Base-by-base conservation (phyloP, 768 basidiomycete genomes). In the Jaapia argillacea region DNA sequence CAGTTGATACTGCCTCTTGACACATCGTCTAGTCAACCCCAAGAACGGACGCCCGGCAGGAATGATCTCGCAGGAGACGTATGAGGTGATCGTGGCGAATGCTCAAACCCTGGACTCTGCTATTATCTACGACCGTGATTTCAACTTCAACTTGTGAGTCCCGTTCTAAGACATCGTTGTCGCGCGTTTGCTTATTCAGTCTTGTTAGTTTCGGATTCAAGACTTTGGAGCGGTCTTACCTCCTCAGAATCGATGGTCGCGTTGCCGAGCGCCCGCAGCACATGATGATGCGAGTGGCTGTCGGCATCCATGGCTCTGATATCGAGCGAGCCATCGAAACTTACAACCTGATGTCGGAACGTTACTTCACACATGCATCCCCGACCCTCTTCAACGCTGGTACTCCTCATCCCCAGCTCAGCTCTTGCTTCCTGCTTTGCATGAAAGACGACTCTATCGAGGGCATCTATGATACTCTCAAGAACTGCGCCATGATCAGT, bases 391-490 rank as follows among this genome's bases (percentile, higher is more conserved):
- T 99, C 79, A 97, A 97, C 59, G 92, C 94, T 36, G 94, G 96
- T 24, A 97, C 93, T 5, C 94, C 93, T 20, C 71, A 88, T 58
- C 79, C 91, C n/a, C 96, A 98, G 59, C 74, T 98, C 55, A 81
- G 86, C 48, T 94, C 91, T 3, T 98, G 96, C 68, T 99, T 98
- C 79, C 79, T 99, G 45, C 83, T 99, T 39, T 83, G 82, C 58
- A 98, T 98, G 96, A 91, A 92, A 64, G 92, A 97, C 16, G 96
- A 98, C 62, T 94, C 90, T 3, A 98, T 98, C 46, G 96, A 99
- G 53, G 96, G 96, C 16, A 98, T 99, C 64, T 99, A 98, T 61
- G 94, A 98, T 54, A 98, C 96, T 1, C 72, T 99, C 53, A 98
- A 97, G 72, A 88, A 78, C 48, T 98, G 96, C 58, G 96, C 96